Evolutionary conservation across 768 basidiomycete species (phyloP).

Genomic region (Hirschioporus abietinus): DNA sequence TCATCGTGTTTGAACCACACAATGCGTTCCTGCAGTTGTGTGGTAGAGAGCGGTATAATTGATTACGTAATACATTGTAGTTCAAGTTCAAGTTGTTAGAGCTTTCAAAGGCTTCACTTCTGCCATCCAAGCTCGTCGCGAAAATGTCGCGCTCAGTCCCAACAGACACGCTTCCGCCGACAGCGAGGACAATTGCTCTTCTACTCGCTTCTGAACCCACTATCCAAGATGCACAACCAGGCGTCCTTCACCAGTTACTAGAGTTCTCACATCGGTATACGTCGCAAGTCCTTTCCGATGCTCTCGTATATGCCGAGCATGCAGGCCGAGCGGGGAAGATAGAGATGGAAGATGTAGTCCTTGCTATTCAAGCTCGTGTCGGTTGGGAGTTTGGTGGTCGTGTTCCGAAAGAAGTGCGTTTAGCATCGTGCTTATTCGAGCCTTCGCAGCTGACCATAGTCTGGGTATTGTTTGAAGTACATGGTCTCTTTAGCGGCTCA

Average conservation of each 20-base stretch:
- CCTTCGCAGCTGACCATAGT: not conserved
- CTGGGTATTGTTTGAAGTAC: slow-evolving; percentile 41
- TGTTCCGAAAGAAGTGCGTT: slow-evolving; percentile 78
- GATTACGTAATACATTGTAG: not conserved
- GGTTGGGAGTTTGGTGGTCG: slow-evolving; percentile 91
- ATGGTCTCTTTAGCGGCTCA: slow-evolving; percentile 75
- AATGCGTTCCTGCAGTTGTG: too few relatives aligned
- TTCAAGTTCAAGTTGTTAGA: not conserved
- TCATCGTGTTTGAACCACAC: too few relatives aligned
- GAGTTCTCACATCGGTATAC: slow-evolving; percentile 86
- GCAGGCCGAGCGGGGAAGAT: slow-evolving; percentile 73
- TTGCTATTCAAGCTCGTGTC: slow-evolving; percentile 83
- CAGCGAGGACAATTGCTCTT: slow-evolving; percentile 78
- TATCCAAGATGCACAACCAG: slow-evolving; percentile 82
- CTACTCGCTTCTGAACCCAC: slow-evolving; percentile 79
- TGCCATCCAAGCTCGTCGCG: not conserved
- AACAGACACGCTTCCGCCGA: slow-evolving; percentile 73
- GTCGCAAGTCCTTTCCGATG: slow-evolving; percentile 77
- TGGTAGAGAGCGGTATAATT: not conserved
- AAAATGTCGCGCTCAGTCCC: slow-evolving; percentile 38
- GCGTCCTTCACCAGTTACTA: slow-evolving; percentile 79
- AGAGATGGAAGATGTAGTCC: slow-evolving; percentile 75
- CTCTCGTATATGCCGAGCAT: slow-evolving; percentile 83
- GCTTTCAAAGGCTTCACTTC: not conserved
- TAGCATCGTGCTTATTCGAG: not conserved